phyloP scores from a whole-genome alignment of 2,329 filamentous ascomycete species.

The Diaporthe batatas region DNA sequence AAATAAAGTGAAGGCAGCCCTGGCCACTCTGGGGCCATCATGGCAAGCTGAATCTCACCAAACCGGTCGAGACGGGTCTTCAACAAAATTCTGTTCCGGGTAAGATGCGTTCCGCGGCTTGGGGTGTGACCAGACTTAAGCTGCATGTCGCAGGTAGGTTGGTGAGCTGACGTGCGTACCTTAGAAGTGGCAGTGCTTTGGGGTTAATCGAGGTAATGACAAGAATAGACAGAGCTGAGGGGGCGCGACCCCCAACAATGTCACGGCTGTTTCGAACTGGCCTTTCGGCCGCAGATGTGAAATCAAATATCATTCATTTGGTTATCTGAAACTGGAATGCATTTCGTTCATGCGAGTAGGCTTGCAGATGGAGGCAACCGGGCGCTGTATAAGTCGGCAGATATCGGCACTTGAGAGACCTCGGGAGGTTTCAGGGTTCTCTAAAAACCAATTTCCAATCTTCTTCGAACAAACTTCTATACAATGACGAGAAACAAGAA shows the following conservation, averaged over 20 bases:
- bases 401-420: not conserved
- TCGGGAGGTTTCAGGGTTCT: no score
- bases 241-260: not conserved
- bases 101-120: not conserved
- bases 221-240: not conserved
- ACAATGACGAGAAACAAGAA: conserved; percentile 18
- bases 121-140: not conserved
- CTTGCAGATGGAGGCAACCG: not conserved
- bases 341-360: not conserved
- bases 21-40: not conserved
- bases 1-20: no score
- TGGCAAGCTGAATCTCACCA: not conserved
- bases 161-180: conserved; percentile 1
- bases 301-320: not conserved
- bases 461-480: not conserved
- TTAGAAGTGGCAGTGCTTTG: not conserved
- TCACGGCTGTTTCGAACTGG: not conserved
- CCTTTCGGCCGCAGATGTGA: not conserved
- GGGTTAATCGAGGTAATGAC: not conserved
- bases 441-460: no score
- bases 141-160: not conserved
- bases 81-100: not conserved
- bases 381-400: not conserved
- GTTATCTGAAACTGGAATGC: not conserved
- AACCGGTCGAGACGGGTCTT: conserved; percentile 7